These are phyloP conservation scores for Taphrina deformans DNA, from an alignment of 1,139 yeast species.

Conservation along the genomic window DNA sequence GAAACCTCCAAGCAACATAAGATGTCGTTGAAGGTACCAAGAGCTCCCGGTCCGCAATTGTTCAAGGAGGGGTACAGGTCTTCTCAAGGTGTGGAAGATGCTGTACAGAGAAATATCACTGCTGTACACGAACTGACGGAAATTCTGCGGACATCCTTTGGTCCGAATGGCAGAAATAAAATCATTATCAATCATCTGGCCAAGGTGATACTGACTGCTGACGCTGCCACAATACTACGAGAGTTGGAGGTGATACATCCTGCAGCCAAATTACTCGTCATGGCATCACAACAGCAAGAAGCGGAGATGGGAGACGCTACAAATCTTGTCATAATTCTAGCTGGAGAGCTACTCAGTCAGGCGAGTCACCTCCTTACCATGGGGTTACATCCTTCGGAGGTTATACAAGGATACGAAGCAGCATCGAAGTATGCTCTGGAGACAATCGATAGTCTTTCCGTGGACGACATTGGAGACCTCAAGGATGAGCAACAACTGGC, in stretches of 20 bases:
- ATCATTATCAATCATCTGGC: conserved; percentile 57
- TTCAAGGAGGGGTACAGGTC: conserved; percentile 96
- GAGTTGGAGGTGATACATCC: conserved; percentile 96
- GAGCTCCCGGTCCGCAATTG: conserved; percentile 88
- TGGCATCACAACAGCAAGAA: conserved; percentile 97
- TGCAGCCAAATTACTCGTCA: conserved; percentile 89
- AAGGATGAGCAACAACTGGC: conserved; percentile 58
- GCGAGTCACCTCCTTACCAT: conserved; percentile 80
- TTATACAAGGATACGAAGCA: conserved; percentile 82
- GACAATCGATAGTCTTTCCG: conserved; percentile 60
- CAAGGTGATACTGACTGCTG: conserved; percentile 85
- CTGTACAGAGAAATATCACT: conserved; percentile 83
- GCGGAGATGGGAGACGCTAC: conserved; percentile 81
- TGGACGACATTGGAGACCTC: conserved; percentile 63
- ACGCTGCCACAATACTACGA: conserved; percentile 93
- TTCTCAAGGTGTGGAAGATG: conserved; percentile 88
- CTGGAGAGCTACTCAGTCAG: conserved; percentile 85
- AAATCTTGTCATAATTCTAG: conserved; percentile 69
- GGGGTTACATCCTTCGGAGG: conserved; percentile 87
- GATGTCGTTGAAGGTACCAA: conserved; percentile 90
- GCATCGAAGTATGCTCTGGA: conserved; percentile 75
- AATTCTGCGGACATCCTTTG: conserved; percentile 91
- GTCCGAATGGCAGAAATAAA: conserved; percentile 96
- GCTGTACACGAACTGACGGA: conserved; percentile 92
- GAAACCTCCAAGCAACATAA: background rate